Evolutionary conservation across 768 basidiomycete species (phyloP), one percentile per base, ranked within the genome.

Genomic region (Clathrus columnatus): DNA sequence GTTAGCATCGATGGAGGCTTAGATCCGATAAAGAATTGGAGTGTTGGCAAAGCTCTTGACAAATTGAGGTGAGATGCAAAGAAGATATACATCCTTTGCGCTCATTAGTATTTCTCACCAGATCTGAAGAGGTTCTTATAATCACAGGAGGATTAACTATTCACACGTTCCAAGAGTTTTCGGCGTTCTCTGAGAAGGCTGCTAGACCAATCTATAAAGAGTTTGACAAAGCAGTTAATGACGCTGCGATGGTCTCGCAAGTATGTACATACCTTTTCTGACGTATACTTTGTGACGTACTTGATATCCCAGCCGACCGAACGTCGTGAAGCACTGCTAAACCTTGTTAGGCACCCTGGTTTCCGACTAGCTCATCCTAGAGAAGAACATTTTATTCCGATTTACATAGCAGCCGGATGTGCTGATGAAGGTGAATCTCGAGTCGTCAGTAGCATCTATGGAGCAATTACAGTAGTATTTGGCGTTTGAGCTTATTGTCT

Each of bases 351-450:
- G 43, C 86, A 90, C 60, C 67, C 71, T 4, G 78, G 78, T 7
- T 91, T 87, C 74, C 75, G 82, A 4, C 62, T 72, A 0, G 78
- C 83, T 24, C 86, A 93, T 61, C 90, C 88, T 1, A 75, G 84
- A 2, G 82, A 82, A 59, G 90, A 93, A 26, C 89, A 91, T 63
- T 87, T 91, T 62, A 73, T 91, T 16, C 89, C 90, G 8, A 59
- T 91, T 16, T 87, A 89, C 64, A 73, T 90, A 42, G 86, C 84
- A 3, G 84, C 81, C 2, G 88, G 85, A 2, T 88, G 85, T 7
- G 83, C 82, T 7, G 83, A 80, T 43, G 74, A 72, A 5, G 81
- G 79, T 1, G 69, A 72, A 29, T 74, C 74, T 7, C 71, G 67
- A 61, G 71, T 83, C 8, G 54, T 87, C 24, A 68, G 72, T 30